Evolutionary conservation across 305 asterid genomes (phyloP).

Genomic region (Solanum aculeatissimum): DNA sequence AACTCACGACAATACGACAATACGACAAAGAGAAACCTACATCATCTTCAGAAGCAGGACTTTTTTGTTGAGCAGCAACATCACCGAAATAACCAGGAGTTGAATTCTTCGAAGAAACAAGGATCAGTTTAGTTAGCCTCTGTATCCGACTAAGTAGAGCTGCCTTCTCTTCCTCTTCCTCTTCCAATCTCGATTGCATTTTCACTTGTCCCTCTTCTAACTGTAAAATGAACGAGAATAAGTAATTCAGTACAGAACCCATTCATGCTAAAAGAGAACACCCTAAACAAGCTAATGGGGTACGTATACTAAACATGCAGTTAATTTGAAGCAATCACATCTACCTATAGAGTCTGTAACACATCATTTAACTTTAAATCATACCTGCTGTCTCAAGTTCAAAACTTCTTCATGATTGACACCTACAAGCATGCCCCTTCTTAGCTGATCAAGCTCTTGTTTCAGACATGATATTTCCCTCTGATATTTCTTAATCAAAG

Average conservation of each 20-base stretch:
- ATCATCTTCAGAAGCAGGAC: conserved; percentile 68
- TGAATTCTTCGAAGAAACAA: conserved; percentile 88
- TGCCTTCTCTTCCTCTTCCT: conserved; percentile 97
- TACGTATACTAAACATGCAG: neutral
- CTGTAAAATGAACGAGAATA: conserved; percentile 23
- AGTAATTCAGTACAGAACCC: neutral
- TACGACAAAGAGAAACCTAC: conserved; percentile 32
- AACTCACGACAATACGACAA: neutral
- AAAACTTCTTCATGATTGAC: conserved; percentile 81
- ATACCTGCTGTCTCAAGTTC: conserved; percentile 85
- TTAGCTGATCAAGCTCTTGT: conserved; percentile 87
- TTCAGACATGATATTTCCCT: conserved; percentile 85
- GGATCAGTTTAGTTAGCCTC: conserved; percentile 93
- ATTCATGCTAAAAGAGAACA: neutral
- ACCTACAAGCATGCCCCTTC: conserved; percentile 68
- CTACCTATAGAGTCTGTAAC: neutral
- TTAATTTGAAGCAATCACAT: neutral
- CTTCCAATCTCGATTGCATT: conserved; percentile 99
- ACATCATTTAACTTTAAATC: neutral
- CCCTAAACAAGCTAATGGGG: neutral
- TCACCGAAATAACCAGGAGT: conserved; percentile 61
- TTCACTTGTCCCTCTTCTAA: conserved; percentile 99
- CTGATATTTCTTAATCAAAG: conserved; percentile 97
- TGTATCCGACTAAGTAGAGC: conserved; percentile 99
- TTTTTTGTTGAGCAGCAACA: conserved; percentile 48